Percentiles rank a stretch among this genome's conserved stretches.
phyloP scores from a whole-genome alignment of 2,329 filamentous ascomycete genomes.

The Botrytis porri region DNA sequence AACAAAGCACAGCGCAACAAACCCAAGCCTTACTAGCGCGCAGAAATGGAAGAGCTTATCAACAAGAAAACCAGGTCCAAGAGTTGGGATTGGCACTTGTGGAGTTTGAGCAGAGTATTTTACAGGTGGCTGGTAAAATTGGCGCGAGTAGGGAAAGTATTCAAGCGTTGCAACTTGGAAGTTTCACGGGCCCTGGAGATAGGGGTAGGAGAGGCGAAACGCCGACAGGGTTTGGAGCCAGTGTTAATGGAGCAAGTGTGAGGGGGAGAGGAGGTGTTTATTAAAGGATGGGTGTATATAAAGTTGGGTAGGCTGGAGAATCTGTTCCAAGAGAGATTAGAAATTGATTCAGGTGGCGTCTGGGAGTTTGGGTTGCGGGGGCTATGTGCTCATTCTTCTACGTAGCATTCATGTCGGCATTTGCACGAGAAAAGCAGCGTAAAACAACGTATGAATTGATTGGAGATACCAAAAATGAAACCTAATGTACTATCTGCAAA shows the following conservation, averaged over 20 bases:
- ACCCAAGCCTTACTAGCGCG: constrained; percentile 52
- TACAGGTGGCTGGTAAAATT: constrained; percentile 60
- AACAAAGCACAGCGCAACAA: constrained; percentile 57
- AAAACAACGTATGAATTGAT: neutral
- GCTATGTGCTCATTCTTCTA: neutral
- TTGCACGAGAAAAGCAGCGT: neutral
- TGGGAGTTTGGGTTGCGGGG: neutral
- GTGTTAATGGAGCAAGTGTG: neutral
- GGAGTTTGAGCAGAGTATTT: constrained; percentile 63
- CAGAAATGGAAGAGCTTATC: constrained; percentile 40
- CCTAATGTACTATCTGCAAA: neutral
- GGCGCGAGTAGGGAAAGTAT: constrained; percentile 59
- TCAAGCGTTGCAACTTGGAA: constrained; percentile 54
- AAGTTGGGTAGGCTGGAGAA: neutral
- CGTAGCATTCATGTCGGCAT: neutral
- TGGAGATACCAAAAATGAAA: constrained; percentile 10
- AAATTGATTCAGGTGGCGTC: constrained; percentile 11
- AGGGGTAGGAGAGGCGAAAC: neutral
- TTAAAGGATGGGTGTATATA: constrained; percentile 2
- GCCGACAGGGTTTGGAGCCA: neutral
- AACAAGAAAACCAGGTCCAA: constrained; percentile 46
- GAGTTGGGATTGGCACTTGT: constrained; percentile 58
- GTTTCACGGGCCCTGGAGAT: constrained; percentile 25
- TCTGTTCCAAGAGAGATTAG: neutral
- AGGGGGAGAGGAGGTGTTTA: constrained; percentile 13